Evolutionary conservation across 441 rosid genomes (phyloP), one percentile per base, ranked within the genome.

Genomic region (Bruguiera hainesii): DNA sequence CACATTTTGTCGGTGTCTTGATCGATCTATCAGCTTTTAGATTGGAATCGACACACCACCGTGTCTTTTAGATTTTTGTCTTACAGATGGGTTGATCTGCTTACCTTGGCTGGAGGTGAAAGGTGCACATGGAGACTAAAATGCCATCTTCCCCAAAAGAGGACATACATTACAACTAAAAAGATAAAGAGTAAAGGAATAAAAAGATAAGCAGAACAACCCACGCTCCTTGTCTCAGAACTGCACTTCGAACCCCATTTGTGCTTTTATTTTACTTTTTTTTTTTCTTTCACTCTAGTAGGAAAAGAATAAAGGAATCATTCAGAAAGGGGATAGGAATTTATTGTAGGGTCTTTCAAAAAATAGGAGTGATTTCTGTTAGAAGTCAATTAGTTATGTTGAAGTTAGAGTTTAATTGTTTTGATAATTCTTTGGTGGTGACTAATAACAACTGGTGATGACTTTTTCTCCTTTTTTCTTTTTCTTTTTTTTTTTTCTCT

Each of bases 221-320:
- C 81, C 89, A 79, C 83, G 76, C 80, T 66, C 78, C 85, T 7
- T 76, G 86, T 84, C 84, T 74, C 57, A 60, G 63, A 64, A 70
- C 65, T 70, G 78, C 62, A 70, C 72, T 70, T 67, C 64, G 33
- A 58, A 61, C 57, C 19, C 51, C 37, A 33, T 33, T 33, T 7
- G 10, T 7, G 37, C 37, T 33, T 33, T 33, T 33, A 33, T 63
- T 30, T 37, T 69, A 69, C 35, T 8, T 42, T 58, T 64, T 55
- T 56, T 30, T 73, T 63, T 62, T 66, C 68, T 42, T 42, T 42
- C 48, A 0, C 5, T 42, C 50, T 51, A 51, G 48, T 68, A 58
- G 50, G 64, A 67, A 48, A 30, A 64, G 51, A 66, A 51, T 60
- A 23, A 69, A 15, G 23, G 61, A 67, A 51, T 67, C 59, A 67